These are phyloP conservation scores for Kwoniella botswanensis DNA, from an alignment of 768 basidiomycete genomes.

Conservation along the genomic window DNA sequence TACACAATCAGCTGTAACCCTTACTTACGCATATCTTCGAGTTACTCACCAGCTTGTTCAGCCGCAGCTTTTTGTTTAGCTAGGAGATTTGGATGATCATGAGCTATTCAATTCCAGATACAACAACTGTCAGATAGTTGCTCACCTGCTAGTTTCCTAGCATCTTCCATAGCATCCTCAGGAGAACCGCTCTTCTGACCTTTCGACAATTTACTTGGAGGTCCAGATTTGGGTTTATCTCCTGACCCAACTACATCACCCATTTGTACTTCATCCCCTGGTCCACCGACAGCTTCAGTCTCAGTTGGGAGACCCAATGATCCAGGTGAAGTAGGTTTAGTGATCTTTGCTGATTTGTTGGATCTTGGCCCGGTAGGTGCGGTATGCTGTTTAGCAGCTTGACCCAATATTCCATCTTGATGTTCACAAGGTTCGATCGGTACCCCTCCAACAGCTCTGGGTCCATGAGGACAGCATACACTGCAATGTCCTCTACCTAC, in stretches of 20 bases:
- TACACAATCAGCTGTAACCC: neutral
- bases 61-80: conserved; percentile 51
- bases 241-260: conserved; percentile 12
- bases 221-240: conserved; percentile 7
- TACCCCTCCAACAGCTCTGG: conserved; percentile 24
- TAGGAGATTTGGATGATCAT: neutral
- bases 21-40: neutral
- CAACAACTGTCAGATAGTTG: neutral
- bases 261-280: conserved; percentile 20
- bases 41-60: conserved; percentile 42
- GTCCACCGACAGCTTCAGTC: conserved; percentile 6
- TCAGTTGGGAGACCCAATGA: conserved; percentile 17
- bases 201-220: conserved; percentile 34
- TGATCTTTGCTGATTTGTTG: conserved; percentile 8
- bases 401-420: conserved; percentile 34
- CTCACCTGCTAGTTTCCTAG: conserved; percentile 45
- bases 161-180: conserved; percentile 47
- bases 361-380: conserved; percentile 16
- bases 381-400: conserved; percentile 11
- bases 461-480: conserved; percentile 47
- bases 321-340: conserved; percentile 3
- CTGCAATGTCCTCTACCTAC: conserved; percentile 41
- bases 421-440: conserved; percentile 45
- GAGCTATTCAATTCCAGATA: neutral
- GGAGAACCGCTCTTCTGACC: conserved; percentile 13